Evolutionary conservation across 495 filamentous ascomycete genomes (phyloP).

Genomic region (Xylaria curta): DNA sequence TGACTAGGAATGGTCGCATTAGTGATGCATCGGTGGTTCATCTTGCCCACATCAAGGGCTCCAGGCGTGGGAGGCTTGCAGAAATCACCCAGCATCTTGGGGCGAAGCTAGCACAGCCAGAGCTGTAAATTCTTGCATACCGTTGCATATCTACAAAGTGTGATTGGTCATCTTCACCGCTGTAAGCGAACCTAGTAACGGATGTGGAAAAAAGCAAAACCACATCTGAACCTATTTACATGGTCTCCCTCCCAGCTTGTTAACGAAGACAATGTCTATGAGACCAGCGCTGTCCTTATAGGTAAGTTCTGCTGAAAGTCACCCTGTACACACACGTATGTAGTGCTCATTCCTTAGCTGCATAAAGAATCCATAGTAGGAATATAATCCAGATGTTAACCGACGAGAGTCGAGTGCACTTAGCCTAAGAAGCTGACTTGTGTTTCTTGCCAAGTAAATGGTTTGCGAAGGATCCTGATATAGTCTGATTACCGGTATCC

Average conservation of each 20-base stretch:
- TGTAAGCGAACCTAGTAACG: background rate
- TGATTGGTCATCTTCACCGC: background rate
- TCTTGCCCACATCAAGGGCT: constrained; percentile 9
- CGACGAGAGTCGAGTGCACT: background rate
- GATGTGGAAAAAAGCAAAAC: constrained; percentile 11
- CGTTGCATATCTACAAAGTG: background rate
- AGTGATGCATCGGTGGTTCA: background rate
- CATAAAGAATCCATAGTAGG: background rate
- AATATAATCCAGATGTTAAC: background rate
- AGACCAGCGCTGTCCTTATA: background rate
- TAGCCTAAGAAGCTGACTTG: constrained; percentile 12
- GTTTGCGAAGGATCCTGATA: constrained; percentile 4
- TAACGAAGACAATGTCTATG: background rate
- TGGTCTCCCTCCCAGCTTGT: no score
- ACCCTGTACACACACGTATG: background rate
- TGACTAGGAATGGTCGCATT: constrained; percentile 10
- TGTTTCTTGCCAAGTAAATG: constrained; percentile 11
- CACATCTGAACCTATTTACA: no score
- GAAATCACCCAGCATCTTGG: background rate
- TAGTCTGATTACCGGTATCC: background rate
- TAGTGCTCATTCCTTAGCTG: background rate
- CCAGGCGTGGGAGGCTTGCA: constrained; percentile 10
- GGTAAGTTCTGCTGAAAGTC: background rate
- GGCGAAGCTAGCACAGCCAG: constrained; percentile 14
- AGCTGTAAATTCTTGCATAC: background rate